A percentile compares a stretch with the other conserved stretches of the same genome.
Conservation (phyloP, 1,284 basidiomycete genomes). For the Apiotrichum laibachii region DNA sequence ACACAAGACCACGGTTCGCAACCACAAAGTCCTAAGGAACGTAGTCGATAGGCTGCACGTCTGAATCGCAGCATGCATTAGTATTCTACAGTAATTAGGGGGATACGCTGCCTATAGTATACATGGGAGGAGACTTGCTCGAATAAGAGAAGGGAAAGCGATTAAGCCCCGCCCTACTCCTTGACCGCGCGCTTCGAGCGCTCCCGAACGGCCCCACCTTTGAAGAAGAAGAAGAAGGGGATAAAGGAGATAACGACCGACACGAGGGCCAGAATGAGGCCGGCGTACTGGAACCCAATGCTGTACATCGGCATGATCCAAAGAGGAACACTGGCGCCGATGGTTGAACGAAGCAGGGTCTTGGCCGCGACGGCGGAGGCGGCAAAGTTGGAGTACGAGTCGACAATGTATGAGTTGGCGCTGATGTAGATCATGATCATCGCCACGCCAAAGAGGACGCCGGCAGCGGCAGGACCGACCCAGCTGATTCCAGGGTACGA, state of each 20-base stretch:
- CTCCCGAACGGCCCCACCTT: slow-evolving; percentile 32
- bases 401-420: slow-evolving; percentile 47
- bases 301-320: slow-evolving; percentile 26
- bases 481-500: slow-evolving; percentile 34
- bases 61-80: no score
- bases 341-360: slow-evolving; percentile 53
- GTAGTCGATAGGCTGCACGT: no score
- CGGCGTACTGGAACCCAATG: slow-evolving; percentile 38
- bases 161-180: slow-evolving; percentile 5
- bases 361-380: slow-evolving; percentile 55
- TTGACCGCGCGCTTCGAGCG: slow-evolving; percentile 26
- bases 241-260: slow-evolving; percentile 33
- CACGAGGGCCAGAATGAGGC: slow-evolving; percentile 36
- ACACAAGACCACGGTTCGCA: no score
- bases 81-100: no score
- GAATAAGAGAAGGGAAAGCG: no score
- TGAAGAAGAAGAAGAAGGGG: slow-evolving; percentile 45
- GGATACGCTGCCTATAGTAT: no score
- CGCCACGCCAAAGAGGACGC: slow-evolving; percentile 38
- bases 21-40: no score
- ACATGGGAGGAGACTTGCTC: no score
- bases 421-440: slow-evolving; percentile 47
- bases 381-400: slow-evolving; percentile 34
- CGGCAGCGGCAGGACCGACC: slow-evolving; percentile 39
- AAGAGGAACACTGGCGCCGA: slow-evolving; percentile 49